Evolutionary conservation across 2,329 filamentous ascomycete genomes (phyloP).

Genomic region (Lecanoromycetidae sp.): DNA sequence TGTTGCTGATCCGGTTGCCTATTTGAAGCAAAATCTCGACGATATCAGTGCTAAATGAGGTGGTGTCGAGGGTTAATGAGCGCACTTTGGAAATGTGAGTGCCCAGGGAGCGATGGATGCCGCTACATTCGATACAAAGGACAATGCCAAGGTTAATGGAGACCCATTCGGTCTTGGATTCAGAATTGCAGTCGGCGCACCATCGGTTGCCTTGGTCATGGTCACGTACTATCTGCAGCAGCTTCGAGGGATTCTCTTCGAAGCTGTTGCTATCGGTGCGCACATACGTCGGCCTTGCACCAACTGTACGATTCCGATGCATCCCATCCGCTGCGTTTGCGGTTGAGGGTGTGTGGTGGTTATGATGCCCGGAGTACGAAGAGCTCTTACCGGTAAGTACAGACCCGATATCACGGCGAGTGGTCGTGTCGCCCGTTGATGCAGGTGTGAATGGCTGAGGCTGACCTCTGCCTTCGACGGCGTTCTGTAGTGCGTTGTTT

Average conservation of each 20-base stretch:
- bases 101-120: slow-evolving; percentile 88
- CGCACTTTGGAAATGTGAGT: slow-evolving; percentile 97
- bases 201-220: slow-evolving; percentile 84
- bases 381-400: slow-evolving; percentile 86
- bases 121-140: slow-evolving; percentile 94
- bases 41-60: slow-evolving; percentile 92
- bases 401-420: slow-evolving; percentile 78
- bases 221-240: slow-evolving; percentile 77
- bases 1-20: slow-evolving; percentile 89
- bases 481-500: slow-evolving; percentile 93
- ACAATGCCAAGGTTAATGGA: slow-evolving; percentile 96
- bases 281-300: slow-evolving; percentile 64
- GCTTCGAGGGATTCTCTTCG: slow-evolving; percentile 72
- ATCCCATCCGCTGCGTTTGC: slow-evolving; percentile 43
- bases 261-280: slow-evolving; percentile 58
- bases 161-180: slow-evolving; percentile 93
- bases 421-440: slow-evolving; percentile 44
- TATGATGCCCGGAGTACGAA: slow-evolving; percentile 40
- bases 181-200: slow-evolving; percentile 90
- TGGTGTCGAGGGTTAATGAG: slow-evolving; percentile 87
- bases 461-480: slow-evolving; percentile 67
- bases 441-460: slow-evolving; percentile 35
- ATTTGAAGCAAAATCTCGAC: slow-evolving; percentile 84
- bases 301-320: slow-evolving; percentile 77
- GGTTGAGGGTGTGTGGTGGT: slow-evolving; percentile 32